Percentiles rank a stretch among this genome's conserved stretches.
These are phyloP conservation scores for Cryptosporidium viatorum DNA, from an alignment of 169 alveolate species.

Conservation along the genomic window DNA sequence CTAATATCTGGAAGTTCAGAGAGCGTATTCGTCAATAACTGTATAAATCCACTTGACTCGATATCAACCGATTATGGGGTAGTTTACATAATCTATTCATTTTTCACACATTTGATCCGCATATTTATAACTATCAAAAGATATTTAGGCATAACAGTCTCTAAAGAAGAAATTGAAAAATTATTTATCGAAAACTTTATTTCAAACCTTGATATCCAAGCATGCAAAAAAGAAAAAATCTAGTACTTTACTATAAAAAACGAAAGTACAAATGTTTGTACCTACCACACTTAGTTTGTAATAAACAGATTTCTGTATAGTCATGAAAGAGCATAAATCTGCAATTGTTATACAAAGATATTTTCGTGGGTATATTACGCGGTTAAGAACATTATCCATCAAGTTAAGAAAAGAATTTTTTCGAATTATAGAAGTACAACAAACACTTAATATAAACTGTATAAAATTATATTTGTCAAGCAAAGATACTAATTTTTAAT, in stretches of 20 bases:
- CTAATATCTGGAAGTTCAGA: not conserved
- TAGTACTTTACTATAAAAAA: not conserved
- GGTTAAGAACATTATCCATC: conserved; percentile 20
- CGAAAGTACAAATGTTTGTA: not conserved
- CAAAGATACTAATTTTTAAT: not conserved
- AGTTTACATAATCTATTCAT: not conserved
- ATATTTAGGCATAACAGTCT: not conserved
- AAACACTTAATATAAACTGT: not conserved
- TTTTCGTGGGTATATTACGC: conserved; percentile 53
- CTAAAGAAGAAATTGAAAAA: not conserved
- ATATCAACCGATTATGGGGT: not conserved
- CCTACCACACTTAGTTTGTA: not conserved
- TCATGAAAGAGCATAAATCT: not conserved
- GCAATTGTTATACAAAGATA: conserved; percentile 25
- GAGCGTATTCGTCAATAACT: not conserved
- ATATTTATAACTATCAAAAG: not conserved
- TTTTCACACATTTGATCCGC: not conserved
- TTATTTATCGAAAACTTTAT: not conserved
- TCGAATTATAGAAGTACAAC: conserved; percentile 41
- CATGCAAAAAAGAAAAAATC: not conserved
- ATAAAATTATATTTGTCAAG: not conserved
- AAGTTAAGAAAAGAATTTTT: conserved; percentile 12
- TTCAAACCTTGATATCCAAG: not conserved
- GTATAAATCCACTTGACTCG: not conserved
- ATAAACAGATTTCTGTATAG: not conserved